Evolutionary conservation across 1,139 yeast species (phyloP).

Genomic region (Petasospora rhodanensis): DNA sequence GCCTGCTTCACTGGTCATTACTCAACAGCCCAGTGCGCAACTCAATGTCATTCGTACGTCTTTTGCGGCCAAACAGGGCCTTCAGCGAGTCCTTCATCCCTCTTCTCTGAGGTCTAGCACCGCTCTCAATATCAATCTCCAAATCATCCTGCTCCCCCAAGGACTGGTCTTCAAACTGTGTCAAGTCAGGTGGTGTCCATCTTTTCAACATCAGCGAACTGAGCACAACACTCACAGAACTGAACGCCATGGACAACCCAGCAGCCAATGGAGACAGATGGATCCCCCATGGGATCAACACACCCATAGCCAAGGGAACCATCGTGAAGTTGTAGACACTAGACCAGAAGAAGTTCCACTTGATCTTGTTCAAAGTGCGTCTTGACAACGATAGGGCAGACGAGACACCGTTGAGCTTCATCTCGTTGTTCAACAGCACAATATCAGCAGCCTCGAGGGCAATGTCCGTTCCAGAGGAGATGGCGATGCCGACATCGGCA

Average conservation of each 20-base stretch:
- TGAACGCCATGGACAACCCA: slow-evolving; percentile 90
- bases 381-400: slow-evolving; percentile 71
- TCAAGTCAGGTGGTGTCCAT: slow-evolving; percentile 53
- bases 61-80: too few relatives aligned
- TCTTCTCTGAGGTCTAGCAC: neutral
- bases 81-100: too few relatives aligned
- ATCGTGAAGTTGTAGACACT: slow-evolving; percentile 75
- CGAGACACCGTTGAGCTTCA: slow-evolving; percentile 52
- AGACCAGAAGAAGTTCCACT: slow-evolving; percentile 82
- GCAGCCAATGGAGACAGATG: slow-evolving; percentile 86
- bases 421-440: slow-evolving; percentile 49
- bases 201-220: slow-evolving; percentile 68
- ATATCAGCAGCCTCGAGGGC: slow-evolving; percentile 96
- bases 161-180: too few relatives aligned
- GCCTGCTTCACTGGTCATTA: too few relatives aligned
- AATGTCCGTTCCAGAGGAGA: slow-evolving; percentile 89
- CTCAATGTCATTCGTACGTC: too few relatives aligned
- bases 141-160: slow-evolving; percentile 6
- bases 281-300: slow-evolving; percentile 71
- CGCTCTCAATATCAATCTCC: slow-evolving; percentile 17
- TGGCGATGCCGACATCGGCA: slow-evolving; percentile 86
- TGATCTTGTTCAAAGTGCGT: slow-evolving; percentile 69
- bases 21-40: too few relatives aligned
- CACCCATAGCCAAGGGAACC: slow-evolving; percentile 97
- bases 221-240: slow-evolving; percentile 83